Conservation (phyloP, 2,329 filamentous ascomycete species). For the Zopfia rhizophila region DNA sequence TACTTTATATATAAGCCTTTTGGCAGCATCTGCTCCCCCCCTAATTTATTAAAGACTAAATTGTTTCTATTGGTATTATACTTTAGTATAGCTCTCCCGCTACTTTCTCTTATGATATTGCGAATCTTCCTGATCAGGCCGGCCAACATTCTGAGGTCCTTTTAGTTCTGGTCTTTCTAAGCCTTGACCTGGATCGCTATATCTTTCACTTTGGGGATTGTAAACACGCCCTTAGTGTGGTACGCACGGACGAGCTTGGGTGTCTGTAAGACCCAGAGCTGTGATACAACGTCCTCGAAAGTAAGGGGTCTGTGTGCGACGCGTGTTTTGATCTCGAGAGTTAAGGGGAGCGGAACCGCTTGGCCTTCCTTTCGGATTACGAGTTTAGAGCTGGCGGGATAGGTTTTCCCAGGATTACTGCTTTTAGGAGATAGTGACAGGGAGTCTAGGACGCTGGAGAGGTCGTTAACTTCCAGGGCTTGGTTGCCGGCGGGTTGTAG, state of each 20-base stretch:
- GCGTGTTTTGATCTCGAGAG: constrained; percentile 60
- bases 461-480: constrained; percentile 1
- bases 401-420: constrained; percentile 2
- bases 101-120: constrained; percentile 15
- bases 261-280: constrained; percentile 61
- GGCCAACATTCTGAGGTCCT: constrained; percentile 16
- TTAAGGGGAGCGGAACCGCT: constrained; percentile 35
- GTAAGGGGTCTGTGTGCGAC: constrained; percentile 43
- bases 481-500: not conserved
- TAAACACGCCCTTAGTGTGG: constrained; percentile 52
- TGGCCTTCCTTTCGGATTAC: constrained; percentile 43
- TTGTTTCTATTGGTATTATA: constrained; percentile 20
- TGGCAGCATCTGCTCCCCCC: too few relatives aligned
- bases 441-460: constrained; percentile 13
- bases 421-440: constrained; percentile 15
- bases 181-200: constrained; percentile 17
- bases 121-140: constrained; percentile 23
- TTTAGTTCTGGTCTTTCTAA: constrained; percentile 24
- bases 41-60: constrained; percentile 14
- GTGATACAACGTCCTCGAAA: constrained; percentile 50
- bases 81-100: constrained; percentile 22
- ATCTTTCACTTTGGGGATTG: constrained; percentile 19
- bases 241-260: constrained; percentile 60
- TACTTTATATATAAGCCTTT: constrained; percentile 35
- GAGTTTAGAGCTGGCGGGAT: constrained; percentile 15